These are phyloP conservation scores for Elsinoe fawcettii DNA, from an alignment of 2,329 filamentous ascomycete species.

Conservation along the genomic window DNA sequence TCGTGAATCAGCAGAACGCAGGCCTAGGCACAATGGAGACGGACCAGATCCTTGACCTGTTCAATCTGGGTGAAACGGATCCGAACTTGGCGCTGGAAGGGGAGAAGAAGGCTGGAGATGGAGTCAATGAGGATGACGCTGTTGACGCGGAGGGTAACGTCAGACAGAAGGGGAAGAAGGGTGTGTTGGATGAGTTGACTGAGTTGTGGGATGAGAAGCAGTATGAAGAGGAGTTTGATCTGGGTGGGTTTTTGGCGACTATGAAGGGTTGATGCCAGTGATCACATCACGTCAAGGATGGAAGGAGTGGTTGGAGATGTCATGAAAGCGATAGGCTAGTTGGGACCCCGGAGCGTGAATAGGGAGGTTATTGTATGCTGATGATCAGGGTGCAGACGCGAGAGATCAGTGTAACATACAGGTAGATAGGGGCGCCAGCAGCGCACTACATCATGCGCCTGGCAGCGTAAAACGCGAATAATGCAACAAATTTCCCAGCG, in stretches of 20 bases:
- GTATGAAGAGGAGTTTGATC: slow-evolving; percentile 96
- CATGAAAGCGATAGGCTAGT: no score
- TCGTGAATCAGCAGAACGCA: slow-evolving; percentile 98
- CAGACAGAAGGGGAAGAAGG: slow-evolving; percentile 90
- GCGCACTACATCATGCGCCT: not conserved
- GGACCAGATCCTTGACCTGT: slow-evolving; percentile 93
- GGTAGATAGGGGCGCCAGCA: not conserved
- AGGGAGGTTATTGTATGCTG: not conserved
- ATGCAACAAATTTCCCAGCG: not conserved
- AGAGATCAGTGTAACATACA: not conserved
- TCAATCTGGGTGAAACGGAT: slow-evolving; percentile 75
- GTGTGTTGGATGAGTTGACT: slow-evolving; percentile 87
- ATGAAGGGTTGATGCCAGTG: slow-evolving; percentile 55
- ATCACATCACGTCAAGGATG: not conserved
- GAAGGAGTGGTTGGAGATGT: not conserved
- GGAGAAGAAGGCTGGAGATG: slow-evolving; percentile 49
- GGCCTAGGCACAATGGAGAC: slow-evolving; percentile 95
- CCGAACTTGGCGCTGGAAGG: slow-evolving; percentile 27
- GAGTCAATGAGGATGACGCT: slow-evolving; percentile 71
- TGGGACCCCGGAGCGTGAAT: not conserved
- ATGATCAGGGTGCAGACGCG: not conserved
- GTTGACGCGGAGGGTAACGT: slow-evolving; percentile 76
- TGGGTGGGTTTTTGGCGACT: slow-evolving; percentile 89
- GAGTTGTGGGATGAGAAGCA: slow-evolving; percentile 96
- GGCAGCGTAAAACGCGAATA: not conserved